A percentile compares a stretch with the other conserved stretches of the same genome.
phyloP scores from a whole-genome alignment of 495 filamentous ascomycete genomes.

The Wilcoxina mikolae region DNA sequence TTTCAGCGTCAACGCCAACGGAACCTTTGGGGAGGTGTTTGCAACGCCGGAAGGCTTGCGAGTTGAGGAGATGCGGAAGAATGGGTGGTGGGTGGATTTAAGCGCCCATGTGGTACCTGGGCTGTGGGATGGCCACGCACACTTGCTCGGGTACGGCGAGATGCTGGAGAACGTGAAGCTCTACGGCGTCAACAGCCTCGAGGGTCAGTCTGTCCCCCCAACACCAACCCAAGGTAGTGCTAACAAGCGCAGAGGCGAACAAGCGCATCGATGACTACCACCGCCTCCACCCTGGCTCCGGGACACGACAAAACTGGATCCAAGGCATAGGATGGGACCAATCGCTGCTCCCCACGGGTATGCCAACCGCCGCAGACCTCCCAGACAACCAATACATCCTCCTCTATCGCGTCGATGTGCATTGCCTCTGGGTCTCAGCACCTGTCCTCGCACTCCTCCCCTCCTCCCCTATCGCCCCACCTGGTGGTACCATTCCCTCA shows the following conservation, averaged over 20 bases:
- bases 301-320: conserved; percentile 40
- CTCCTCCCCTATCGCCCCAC: conserved; percentile 37
- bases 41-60: neutral
- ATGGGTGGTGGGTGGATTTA: neutral
- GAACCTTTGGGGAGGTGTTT: neutral
- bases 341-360: conserved; percentile 37
- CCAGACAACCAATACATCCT: conserved; percentile 47
- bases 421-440: conserved; percentile 49
- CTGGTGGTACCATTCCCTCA: conserved; percentile 43
- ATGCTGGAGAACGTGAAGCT: conserved; percentile 46
- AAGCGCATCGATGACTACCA: conserved; percentile 36
- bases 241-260: conserved; percentile 40
- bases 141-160: conserved; percentile 48
- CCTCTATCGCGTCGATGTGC: conserved; percentile 51
- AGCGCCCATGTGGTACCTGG: conserved; percentile 34
- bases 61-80: neutral
- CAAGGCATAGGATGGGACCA: conserved; percentile 55
- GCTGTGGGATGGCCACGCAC: conserved; percentile 51
- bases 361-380: conserved; percentile 45
- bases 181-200: conserved; percentile 39
- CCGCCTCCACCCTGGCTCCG: conserved; percentile 29
- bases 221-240: no score
- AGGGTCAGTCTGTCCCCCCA: conserved; percentile 7
- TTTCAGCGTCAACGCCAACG: neutral
- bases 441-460: conserved; percentile 42